phyloP scores from a whole-genome alignment of 2,329 filamentous ascomycete species.

The Scleromitrula shiraiana region DNA sequence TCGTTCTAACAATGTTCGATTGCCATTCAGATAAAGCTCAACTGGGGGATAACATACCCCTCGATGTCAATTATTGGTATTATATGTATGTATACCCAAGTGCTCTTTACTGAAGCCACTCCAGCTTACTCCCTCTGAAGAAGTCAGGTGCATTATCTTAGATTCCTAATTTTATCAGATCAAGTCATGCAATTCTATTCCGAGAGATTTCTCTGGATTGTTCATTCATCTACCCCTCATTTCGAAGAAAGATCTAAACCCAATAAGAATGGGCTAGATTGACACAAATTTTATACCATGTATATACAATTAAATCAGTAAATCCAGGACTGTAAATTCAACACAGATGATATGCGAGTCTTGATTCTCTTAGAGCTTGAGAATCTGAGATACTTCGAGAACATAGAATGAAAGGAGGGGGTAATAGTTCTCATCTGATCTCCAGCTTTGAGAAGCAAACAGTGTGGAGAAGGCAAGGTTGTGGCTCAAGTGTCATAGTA shows the following conservation, averaged over 20 bases:
- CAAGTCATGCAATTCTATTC: neutral
- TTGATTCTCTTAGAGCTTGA: too few species aligned
- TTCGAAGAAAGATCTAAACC: neutral
- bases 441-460: too few species aligned
- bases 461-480: too few species aligned
- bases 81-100: slow-evolving; percentile 10
- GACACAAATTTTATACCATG: too few species aligned
- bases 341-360: too few species aligned
- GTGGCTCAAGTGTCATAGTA: too few species aligned
- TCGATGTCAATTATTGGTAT: neutral
- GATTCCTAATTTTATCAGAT: neutral
- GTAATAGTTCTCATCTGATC: too few species aligned
- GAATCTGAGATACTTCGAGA: too few species aligned
- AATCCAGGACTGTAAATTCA: too few species aligned
- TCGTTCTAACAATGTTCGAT: neutral
- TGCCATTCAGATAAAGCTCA: neutral
- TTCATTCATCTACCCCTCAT: neutral
- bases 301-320: too few species aligned
- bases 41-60: neutral
- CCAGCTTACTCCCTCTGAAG: neutral
- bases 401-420: too few species aligned
- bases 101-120: slow-evolving; percentile 1
- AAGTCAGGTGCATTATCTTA: slow-evolving; percentile 3
- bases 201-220: neutral
- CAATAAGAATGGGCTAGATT: neutral